These are phyloP conservation scores for Diutina scorzettiae DNA, from an alignment of 1,139 yeast genomes.

Conservation along the genomic window DNA sequence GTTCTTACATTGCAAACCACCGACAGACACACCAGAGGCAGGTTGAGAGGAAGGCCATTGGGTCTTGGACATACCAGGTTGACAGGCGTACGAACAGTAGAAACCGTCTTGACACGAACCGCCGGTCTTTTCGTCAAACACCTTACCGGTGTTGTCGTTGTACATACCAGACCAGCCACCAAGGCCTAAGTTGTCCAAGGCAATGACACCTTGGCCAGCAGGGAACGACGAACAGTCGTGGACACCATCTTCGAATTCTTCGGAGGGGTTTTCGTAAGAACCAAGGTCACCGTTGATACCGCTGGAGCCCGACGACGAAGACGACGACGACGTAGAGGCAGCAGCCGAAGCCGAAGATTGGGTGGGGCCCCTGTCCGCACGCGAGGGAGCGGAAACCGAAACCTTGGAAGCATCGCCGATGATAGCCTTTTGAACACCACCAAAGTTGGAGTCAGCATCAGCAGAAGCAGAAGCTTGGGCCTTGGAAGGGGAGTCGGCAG, in stretches of 20 bases:
- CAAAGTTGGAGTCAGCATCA: slow-evolving; percentile 9
- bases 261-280: slow-evolving; percentile 39
- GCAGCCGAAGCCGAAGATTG: slow-evolving; percentile 11
- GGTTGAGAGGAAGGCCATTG: slow-evolving; percentile 78
- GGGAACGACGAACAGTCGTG: slow-evolving; percentile 51
- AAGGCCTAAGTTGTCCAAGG: slow-evolving; percentile 17
- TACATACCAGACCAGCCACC: slow-evolving; percentile 73
- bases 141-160: slow-evolving; percentile 40
- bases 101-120: slow-evolving; percentile 60
- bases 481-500: slow-evolving; percentile 9
- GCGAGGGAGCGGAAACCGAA: slow-evolving; percentile 11
- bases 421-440: slow-evolving; percentile 12
- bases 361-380: slow-evolving; percentile 13
- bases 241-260: slow-evolving; percentile 50
- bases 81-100: slow-evolving; percentile 80
- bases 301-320: slow-evolving; percentile 13
- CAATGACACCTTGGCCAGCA: slow-evolving; percentile 62
- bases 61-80: slow-evolving; percentile 84
- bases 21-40: slow-evolving; percentile 61
- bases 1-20: slow-evolving; percentile 60
- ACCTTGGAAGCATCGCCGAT: slow-evolving; percentile 12
- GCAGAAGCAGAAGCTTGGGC: slow-evolving; percentile 7
- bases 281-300: slow-evolving; percentile 45
- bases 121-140: slow-evolving; percentile 26
- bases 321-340: slow-evolving; percentile 7